Base-by-base conservation (phyloP, 306 rosid genomes). In the Quillaja saponaria region DNA sequence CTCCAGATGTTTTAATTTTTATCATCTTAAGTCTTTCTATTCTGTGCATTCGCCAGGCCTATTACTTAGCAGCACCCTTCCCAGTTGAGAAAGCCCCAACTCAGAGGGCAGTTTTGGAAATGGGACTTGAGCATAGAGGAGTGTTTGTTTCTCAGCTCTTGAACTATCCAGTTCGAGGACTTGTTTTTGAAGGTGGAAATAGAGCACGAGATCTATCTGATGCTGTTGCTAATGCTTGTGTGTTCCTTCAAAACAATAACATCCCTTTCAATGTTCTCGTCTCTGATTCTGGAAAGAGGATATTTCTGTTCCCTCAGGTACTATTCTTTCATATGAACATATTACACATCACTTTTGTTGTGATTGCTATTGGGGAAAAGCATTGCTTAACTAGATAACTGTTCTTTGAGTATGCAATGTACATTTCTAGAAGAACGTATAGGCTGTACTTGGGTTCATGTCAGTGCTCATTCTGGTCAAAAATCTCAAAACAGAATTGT, bases 191-290 rank as follows among this genome's bases (percentile, higher is more conserved):
- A 58, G 95, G 95, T 7, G 95, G 88, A 53, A 59, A 73, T 19
- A 58, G 67, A 48, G 28, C 79, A 33, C 63, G 73, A 31, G 77
- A 79, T 44, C 58, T 87, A 47, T 80, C 95, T 5, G 52, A 80
- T 55, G 25, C 80, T 1, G 91, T 84, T 53, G 75, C 95, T 5
- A 77, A 66, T 34, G 84, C 88, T 49, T 79, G 85, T 70, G 74
- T 84, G 40, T 82, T 82, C 69, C 91, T 87, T 68, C 91, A 87
- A 69, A 80, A 76, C 18, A 76, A 87, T 51, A 84, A 87, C 74
- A 76, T 84, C 34, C 88, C 95, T 40, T 78, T 72, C 83, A 87
- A 87, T 66, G 83, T 87, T 70, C 81, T 87, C 44, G 73, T 87
- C 63, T 72, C 95, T n/a, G 88, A 82, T 38, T 73, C 64, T 66